Conservation (phyloP, 2,329 filamentous ascomycete species). For the Nemania serpens region DNA sequence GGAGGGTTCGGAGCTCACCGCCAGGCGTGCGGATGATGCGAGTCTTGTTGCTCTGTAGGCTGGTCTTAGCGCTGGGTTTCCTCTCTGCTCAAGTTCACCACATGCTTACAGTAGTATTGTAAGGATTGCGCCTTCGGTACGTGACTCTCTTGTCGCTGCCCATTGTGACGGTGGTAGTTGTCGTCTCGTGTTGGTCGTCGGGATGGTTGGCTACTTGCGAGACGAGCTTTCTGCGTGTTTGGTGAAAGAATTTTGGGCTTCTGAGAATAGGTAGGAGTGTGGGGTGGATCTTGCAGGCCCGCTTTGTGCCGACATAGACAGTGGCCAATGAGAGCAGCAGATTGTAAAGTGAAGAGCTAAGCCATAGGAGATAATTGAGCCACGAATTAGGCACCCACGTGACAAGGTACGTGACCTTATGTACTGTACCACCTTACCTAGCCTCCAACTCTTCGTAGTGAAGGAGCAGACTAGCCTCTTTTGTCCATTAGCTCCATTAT, state of each 20-base stretch:
- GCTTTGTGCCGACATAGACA: constrained; percentile 28
- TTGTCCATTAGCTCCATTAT: constrained; percentile 10
- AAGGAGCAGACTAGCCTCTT: constrained; percentile 9
- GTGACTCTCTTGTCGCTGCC: constrained; percentile 60
- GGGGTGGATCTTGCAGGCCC: constrained; percentile 37
- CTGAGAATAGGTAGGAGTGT: constrained; percentile 33
- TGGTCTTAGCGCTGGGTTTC: constrained; percentile 52
- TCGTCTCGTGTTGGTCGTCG: constrained; percentile 20
- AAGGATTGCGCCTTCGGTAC: constrained; percentile 49
- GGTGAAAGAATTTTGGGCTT: constrained; percentile 40
- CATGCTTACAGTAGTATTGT: constrained; percentile 22
- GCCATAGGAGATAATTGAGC: constrained; percentile 10
- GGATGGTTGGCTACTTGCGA: constrained; percentile 36
- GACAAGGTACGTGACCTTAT: too few species aligned
- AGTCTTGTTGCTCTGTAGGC: constrained; percentile 83
- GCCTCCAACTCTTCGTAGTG: too few species aligned
- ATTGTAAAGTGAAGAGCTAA: neutral
- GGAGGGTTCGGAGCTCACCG: constrained; percentile 91
- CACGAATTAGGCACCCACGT: constrained; percentile 21
- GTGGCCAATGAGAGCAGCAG: constrained; percentile 31
- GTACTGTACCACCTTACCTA: too few species aligned
- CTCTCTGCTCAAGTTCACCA: neutral
- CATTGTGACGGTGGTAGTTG: constrained; percentile 55
- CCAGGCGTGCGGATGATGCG: constrained; percentile 95
- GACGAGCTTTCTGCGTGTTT: constrained; percentile 38